Percentiles rank a stretch among this genome's conserved stretches.
Conservation (phyloP, 257 asterid genomes). For the Solanum sitiens region DNA sequence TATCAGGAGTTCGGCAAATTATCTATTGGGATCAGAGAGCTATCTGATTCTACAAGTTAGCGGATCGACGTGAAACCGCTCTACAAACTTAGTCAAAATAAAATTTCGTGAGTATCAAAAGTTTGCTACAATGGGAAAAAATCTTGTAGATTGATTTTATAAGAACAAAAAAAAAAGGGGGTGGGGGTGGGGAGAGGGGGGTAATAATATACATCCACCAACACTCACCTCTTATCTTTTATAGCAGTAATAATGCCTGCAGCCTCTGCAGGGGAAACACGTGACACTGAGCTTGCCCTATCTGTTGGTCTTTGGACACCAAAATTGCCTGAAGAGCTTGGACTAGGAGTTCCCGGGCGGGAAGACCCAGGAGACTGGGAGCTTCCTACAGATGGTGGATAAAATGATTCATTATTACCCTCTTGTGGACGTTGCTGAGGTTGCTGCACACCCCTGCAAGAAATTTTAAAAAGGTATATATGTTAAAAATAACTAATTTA, state of each 20-base stretch:
- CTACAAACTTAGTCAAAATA: neutral
- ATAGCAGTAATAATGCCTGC: slow-evolving; percentile 59
- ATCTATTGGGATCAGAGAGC: neutral
- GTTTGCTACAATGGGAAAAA: neutral
- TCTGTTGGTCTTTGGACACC: slow-evolving; percentile 40
- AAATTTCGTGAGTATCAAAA: neutral
- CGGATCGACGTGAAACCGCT: neutral
- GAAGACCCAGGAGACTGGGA: slow-evolving; percentile 49
- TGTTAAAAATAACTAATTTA: neutral
- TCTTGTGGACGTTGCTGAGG: slow-evolving; percentile 64
- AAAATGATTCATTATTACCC: slow-evolving; percentile 60
- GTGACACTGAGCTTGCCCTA: slow-evolving; percentile 43
- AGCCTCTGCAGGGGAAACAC: slow-evolving; percentile 87
- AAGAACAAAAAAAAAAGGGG: neutral
- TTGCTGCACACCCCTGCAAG: slow-evolving; percentile 60
- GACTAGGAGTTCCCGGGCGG: slow-evolving; percentile 64
- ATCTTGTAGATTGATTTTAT: neutral
- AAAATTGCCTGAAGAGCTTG: slow-evolving; percentile 44
- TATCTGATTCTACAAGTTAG: neutral
- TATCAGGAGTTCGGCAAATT: neutral
- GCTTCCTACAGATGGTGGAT: slow-evolving; percentile 51
- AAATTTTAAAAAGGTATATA: neutral
- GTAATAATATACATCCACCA: neutral
- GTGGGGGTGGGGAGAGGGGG: no score
- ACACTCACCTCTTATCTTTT: slow-evolving; percentile 65